Evolutionary conservation across 2,329 filamentous ascomycete genomes (phyloP).

Genomic region (Podosphaera aphanis): DNA sequence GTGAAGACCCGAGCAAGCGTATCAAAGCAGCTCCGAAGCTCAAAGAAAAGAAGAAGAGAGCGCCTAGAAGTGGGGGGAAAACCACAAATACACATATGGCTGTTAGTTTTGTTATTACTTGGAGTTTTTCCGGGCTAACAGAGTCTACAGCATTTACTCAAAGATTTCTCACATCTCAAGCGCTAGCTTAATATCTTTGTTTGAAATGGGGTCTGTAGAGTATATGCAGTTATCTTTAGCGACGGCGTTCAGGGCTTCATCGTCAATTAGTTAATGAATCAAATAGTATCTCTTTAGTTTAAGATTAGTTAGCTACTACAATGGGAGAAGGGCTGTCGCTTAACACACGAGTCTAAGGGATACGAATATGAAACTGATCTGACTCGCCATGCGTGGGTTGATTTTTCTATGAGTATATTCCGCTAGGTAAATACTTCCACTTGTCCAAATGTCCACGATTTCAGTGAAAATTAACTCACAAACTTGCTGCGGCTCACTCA

Average conservation of each 20-base stretch:
- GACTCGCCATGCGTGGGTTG: no score
- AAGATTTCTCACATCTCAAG: constrained; percentile 13
- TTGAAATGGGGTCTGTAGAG: not conserved
- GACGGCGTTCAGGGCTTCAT: not conserved
- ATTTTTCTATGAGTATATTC: no score
- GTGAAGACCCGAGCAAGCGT: constrained; percentile 17
- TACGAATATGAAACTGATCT: no score
- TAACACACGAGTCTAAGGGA: no score
- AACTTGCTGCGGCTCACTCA: no score
- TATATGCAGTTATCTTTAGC: not conserved
- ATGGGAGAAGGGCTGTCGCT: no score
- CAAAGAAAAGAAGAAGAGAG: constrained; percentile 18
- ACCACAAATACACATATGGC: constrained; percentile 17
- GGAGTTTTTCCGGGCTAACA: not conserved
- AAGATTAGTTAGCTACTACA: no score
- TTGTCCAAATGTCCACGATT: no score
- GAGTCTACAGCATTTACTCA: constrained; percentile 6
- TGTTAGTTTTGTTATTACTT: constrained; percentile 10
- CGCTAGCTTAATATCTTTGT: constrained; percentile 3
- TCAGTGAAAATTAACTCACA: no score
- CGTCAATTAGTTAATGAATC: not conserved
- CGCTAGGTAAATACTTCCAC: no score
- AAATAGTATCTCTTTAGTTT: not conserved
- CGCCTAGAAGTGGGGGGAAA: constrained; percentile 15
- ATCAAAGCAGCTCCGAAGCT: constrained; percentile 15